phyloP scores from a whole-genome alignment of 768 basidiomycete genomes.

The Suillus sp. region DNA sequence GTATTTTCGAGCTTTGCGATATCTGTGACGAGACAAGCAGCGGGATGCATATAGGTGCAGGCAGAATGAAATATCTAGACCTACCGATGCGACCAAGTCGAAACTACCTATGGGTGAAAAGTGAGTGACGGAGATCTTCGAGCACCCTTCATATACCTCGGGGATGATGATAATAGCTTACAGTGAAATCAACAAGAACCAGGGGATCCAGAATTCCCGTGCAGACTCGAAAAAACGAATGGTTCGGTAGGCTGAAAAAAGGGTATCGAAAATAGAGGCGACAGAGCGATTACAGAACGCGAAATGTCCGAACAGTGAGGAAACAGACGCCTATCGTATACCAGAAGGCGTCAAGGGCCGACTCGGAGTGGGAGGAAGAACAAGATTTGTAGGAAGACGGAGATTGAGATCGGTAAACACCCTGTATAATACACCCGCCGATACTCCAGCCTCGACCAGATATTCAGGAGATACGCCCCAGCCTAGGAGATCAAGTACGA shows the following conservation, averaged over 20 bases:
- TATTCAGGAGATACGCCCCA: constrained; percentile 56
- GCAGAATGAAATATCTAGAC: neutral
- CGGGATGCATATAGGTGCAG: neutral
- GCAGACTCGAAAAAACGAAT: constrained; percentile 6
- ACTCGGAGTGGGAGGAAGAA: constrained; percentile 8
- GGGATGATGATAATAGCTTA: neutral
- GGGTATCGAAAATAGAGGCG: neutral
- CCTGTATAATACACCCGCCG: constrained; percentile 37
- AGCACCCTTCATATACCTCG: neutral
- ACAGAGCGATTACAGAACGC: neutral
- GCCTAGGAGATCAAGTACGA: constrained; percentile 58
- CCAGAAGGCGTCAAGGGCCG: neutral
- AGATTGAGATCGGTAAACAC: constrained; percentile 47
- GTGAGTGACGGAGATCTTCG: neutral
- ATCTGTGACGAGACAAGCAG: neutral
- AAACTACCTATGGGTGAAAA: neutral
- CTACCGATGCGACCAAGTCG: neutral
- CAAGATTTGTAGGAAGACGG: constrained; percentile 33
- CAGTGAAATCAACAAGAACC: neutral
- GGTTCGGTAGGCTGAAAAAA: neutral
- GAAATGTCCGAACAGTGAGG: constrained; percentile 2
- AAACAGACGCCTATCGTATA: constrained; percentile 8
- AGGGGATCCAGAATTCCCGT: neutral
- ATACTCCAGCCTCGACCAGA: constrained; percentile 47
- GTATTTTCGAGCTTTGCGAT: neutral